Base-by-base conservation (phyloP, 2,329 filamentous ascomycete genomes). In the Sphaerulina vaccinii region DNA sequence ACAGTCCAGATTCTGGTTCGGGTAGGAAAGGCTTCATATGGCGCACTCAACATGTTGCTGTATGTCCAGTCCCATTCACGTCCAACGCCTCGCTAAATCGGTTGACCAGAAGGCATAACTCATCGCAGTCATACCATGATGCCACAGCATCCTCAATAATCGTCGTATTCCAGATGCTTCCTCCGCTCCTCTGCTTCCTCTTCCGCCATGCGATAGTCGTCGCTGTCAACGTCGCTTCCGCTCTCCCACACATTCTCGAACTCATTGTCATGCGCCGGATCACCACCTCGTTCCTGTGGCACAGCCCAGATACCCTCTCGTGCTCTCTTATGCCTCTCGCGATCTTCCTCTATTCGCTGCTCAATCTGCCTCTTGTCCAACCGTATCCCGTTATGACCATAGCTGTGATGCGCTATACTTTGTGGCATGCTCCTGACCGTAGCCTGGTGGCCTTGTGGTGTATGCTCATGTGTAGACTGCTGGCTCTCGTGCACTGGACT, bases 241-340 rank as follows among this genome's bases (percentile, higher is more conserved):
- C 96, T 90, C 35, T 93, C 89, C 86, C 88, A 95, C 59, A 95
- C 73, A 71, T 83, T 88, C 57, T 85, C 81, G 72, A 90, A 85
- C 71, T 97, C 92, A 6, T 85, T 81, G 21, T 81, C 77, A 7
- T 78, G 74, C 24, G 82, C 79, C 7, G 80, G 78, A 23, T 82
- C 82, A 11, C 41, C 44, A 8, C 44, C 52, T n/a, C 44, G 39
- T 10, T 52, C 60, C 52, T 68, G 67, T 37, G 51, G 51, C 2
- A 96, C 84, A 0, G 90, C 89, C 93, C 95, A 99, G 57, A 96
- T 95, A 63, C 85, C 90, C 73, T 99, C 93, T 18, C 93, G 77
- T 64, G 92, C 76, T 37, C 92, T 78, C 77, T 99, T 99, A 71
- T 99, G 95, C 37, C 93, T 78, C 70, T 99, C 93, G 3, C 93